Conservation (phyloP, 371 early-diverging fungal species). For the Choanephora cucurbitarum region DNA sequence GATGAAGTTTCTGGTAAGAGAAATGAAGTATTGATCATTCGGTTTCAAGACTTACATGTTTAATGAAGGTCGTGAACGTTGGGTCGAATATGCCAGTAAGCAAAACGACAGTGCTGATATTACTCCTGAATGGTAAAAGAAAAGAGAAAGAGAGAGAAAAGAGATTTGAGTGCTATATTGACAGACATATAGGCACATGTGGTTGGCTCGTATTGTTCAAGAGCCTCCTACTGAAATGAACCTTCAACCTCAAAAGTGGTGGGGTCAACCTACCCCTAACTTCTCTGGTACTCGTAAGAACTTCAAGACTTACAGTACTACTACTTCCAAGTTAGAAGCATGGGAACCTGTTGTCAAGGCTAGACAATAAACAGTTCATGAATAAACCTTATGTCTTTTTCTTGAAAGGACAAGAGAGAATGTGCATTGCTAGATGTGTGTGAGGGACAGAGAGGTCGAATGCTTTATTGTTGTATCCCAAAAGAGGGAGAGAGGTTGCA, state of each 20-base stretch:
- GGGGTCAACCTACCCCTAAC: constrained; percentile 60
- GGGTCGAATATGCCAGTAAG: constrained; percentile 84
- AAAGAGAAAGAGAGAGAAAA: neutral
- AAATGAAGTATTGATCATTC: too few species aligned
- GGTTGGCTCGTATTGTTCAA: constrained; percentile 86
- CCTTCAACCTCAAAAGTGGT: constrained; percentile 46
- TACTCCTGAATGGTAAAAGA: constrained; percentile 85
- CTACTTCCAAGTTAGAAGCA: constrained; percentile 72
- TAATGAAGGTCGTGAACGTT: constrained; percentile 80
- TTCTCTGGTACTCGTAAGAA: constrained; percentile 74
- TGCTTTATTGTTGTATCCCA: too few species aligned
- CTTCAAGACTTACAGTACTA: constrained; percentile 87
- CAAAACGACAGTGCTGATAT: constrained; percentile 81
- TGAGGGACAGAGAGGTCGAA: too few species aligned
- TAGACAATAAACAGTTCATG: constrained; percentile 32
- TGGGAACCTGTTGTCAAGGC: constrained; percentile 77
- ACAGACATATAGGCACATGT: constrained; percentile 74
- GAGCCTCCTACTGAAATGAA: constrained; percentile 72
- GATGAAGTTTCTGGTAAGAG: constrained; percentile 74
- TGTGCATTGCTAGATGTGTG: too few species aligned
- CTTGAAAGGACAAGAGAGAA: too few species aligned
- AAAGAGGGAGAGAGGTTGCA: too few species aligned
- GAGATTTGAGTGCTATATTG: too few species aligned
- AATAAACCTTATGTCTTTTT: too few species aligned
- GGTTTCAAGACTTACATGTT: too few species aligned